Base-by-base conservation (phyloP, 2,329 filamentous ascomycete species). In the Ascocoryne sarcoides region DNA sequence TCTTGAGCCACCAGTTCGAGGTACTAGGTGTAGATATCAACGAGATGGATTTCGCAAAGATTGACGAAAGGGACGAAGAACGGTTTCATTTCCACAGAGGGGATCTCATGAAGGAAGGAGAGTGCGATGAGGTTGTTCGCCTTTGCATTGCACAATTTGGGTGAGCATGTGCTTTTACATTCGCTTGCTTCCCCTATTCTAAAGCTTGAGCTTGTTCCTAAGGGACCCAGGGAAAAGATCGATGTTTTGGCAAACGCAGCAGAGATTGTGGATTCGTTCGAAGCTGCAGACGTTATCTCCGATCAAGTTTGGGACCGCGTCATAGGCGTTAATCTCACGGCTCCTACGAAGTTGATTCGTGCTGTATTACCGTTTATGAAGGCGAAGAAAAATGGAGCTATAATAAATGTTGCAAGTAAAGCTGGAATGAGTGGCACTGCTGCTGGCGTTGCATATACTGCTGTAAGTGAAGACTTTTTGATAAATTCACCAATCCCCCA, bases 171-270 rank as follows among this genome's bases (percentile, higher is more conserved):
- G 10, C 18, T 32, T 21, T n/a, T n/a, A n/a, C n/a, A n/a, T n/a
- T n/a, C n/a, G n/a, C n/a, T n/a, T n/a, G 14, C 20, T 18, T 26
- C 20, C 19, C 7, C 10, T 19, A 7, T 2, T 2, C 14, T 31
- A n/a, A n/a, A n/a, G n/a, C n/a, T n/a, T n/a, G n/a, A n/a, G n/a
- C n/a, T n/a, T n/a, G n/a, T n/a, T n/a, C n/a, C n/a, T n/a, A n/a
- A n/a, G n/a, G n/a, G n/a, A n/a, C n/a, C 20, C 38, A 56, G 52
- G 10, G 40, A 42, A 2, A 51, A 52, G 14, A 51, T 66, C 28
- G 65, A 70, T 45, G 58, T 67, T 9, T 56, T 70, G n/a, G 56
- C 65, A 34, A 69, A 70, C 42, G 60, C 65, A 17, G 66, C 67
- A 0, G 67, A 66, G 18, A 50, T 69, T 14, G 62, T 64, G 50